Conservation (phyloP, 179 eudicot species). For the Carnegiea gigantea region DNA sequence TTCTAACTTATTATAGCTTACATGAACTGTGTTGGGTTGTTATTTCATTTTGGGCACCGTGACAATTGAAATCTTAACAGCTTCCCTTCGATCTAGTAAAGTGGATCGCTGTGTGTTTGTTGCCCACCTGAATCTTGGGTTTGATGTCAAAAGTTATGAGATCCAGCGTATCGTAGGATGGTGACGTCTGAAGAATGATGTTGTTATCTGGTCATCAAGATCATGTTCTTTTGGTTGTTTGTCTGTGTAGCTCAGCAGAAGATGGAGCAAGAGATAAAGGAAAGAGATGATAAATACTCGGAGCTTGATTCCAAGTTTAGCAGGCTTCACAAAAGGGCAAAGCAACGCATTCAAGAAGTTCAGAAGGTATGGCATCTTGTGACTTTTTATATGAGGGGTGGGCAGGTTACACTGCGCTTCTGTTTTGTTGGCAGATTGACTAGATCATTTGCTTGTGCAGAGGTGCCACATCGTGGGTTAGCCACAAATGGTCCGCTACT, state of each 20-base stretch:
- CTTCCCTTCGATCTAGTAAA: neutral
- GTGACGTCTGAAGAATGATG: neutral
- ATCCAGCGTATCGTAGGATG: neutral
- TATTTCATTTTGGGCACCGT: neutral
- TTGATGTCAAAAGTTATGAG: neutral
- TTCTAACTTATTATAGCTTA: neutral
- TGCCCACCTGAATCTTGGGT: neutral
- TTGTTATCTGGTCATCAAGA: slow-evolving; percentile 5
- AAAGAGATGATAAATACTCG: slow-evolving; percentile 84
- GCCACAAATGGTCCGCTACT: neutral
- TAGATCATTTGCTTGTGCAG: neutral
- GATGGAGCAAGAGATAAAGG: slow-evolving; percentile 90
- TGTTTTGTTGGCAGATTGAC: neutral
- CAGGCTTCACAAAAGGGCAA: slow-evolving; percentile 97
- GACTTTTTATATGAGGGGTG: neutral
- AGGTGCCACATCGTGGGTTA: neutral
- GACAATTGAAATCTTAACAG: neutral
- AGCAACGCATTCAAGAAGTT: slow-evolving; percentile 96
- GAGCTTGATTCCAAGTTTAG: slow-evolving; percentile 92
- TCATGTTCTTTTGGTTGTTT: slow-evolving; percentile 23
- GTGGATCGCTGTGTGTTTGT: neutral
- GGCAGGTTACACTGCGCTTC: neutral
- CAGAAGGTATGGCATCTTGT: slow-evolving; percentile 61
- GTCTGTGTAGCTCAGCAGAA: slow-evolving; percentile 67
- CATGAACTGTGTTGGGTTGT: neutral